phyloP scores from a whole-genome alignment of 441 rosid species.

The Pelargonium citronellum region DNA sequence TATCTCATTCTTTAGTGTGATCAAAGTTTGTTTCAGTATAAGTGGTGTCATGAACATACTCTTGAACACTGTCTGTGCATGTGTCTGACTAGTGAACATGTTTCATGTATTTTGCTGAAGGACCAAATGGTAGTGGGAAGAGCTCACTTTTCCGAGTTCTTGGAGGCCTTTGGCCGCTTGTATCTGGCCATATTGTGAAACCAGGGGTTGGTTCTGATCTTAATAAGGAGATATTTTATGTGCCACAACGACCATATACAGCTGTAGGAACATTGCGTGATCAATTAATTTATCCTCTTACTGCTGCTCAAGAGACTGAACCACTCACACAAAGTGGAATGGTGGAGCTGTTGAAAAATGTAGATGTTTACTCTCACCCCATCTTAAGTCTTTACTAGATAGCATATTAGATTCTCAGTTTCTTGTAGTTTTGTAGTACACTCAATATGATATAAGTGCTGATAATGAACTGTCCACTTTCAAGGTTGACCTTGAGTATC shows the following conservation, averaged over 20 bases:
- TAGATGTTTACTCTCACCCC: conserved; percentile 29
- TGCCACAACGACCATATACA: conserved; percentile 97
- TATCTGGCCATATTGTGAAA: conserved; percentile 88
- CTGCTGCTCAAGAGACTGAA: conserved; percentile 60
- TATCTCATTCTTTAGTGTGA: not conserved
- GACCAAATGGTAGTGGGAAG: conserved; percentile 99
- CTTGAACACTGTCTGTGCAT: conserved; percentile 1
- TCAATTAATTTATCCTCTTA: conserved; percentile 97
- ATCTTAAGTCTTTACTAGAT: conserved; percentile 1
- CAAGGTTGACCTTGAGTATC: conserved; percentile 95
- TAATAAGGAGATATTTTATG: conserved; percentile 95
- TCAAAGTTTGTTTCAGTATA: conserved; percentile 4
- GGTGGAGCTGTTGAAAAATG: conserved; percentile 92
- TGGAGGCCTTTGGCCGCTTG: conserved; percentile 99
- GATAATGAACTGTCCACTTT: conserved; percentile 13
- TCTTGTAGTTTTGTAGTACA: conserved; percentile 13
- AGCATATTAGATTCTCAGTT: not conserved
- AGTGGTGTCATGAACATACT: conserved; percentile 4
- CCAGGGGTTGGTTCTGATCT: conserved; percentile 99
- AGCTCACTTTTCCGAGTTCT: conserved; percentile 99
- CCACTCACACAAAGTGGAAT: conserved; percentile 70
- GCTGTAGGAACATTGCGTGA: conserved; percentile 98
- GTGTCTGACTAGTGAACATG: conserved; percentile 1
- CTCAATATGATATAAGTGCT: conserved; percentile 1
- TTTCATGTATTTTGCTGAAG: conserved; percentile 36